Conservation (phyloP, 164 flowering plant species). For the Kingdonia uniflora region DNA sequence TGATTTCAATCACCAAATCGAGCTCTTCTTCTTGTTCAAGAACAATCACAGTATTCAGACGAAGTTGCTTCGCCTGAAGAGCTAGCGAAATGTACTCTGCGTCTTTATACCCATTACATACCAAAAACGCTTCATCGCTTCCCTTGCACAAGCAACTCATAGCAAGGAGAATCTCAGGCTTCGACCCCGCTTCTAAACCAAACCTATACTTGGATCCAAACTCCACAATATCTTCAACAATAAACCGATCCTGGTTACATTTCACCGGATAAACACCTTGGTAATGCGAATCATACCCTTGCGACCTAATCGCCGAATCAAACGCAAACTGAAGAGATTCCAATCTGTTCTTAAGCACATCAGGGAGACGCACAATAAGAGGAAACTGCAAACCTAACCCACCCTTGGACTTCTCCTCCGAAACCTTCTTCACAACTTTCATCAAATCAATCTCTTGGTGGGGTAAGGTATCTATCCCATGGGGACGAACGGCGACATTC, state of each 20-base stretch:
- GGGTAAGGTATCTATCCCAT: conserved; percentile 52
- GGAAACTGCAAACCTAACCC: conserved; percentile 86
- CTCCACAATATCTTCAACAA: conserved; percentile 85
- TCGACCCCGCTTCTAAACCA: conserved; percentile 95
- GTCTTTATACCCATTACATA: conserved; percentile 96
- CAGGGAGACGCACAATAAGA: conserved; percentile 74
- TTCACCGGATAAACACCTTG: conserved; percentile 98
- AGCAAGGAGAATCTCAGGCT: conserved; percentile 90
- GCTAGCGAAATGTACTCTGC: conserved; percentile 85
- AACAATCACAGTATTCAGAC: conserved; percentile 71
- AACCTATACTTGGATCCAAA: conserved; percentile 69
- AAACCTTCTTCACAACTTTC: conserved; percentile 77
- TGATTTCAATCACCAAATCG: conserved; percentile 63
- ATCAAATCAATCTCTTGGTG: conserved; percentile 87
- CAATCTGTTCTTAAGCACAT: conserved; percentile 68
- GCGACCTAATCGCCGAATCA: conserved; percentile 49
- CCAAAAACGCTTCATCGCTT: conserved; percentile 55
- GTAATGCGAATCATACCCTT: conserved; percentile 68
- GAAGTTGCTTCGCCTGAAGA: conserved; percentile 53
- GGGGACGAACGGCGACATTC: conserved; percentile 55
- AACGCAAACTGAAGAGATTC: conserved; percentile 79
- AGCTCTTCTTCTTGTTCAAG: conserved; percentile 96
- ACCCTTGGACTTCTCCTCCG: conserved; percentile 50
- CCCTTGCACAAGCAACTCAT: conserved; percentile 92
- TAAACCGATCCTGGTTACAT: conserved; percentile 87